These are phyloP conservation scores for Dryas integrifolia DNA, from an alignment of 331 rosid species.

Conservation along the genomic window DNA sequence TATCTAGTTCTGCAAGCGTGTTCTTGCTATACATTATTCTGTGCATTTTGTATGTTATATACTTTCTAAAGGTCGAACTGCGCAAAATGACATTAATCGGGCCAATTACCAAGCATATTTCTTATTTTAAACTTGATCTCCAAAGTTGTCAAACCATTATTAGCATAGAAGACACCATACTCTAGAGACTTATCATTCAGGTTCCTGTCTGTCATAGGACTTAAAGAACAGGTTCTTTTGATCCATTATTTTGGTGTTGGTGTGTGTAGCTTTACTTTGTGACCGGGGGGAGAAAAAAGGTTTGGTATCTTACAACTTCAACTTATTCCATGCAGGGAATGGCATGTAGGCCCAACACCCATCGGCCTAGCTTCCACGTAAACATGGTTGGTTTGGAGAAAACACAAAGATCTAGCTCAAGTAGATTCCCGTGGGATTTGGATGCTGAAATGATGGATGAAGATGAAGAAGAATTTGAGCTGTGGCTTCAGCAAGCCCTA, in stretches of 20 bases:
- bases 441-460: conserved; percentile 97
- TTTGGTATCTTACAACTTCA: conserved; percentile 12
- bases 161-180: not conserved
- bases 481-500: conserved; percentile 97
- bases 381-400: conserved; percentile 98
- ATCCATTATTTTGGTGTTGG: not conserved
- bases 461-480: conserved; percentile 84
- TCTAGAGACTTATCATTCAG: not conserved
- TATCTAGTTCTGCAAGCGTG: not conserved
- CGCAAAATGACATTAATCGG: not conserved
- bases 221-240: not conserved
- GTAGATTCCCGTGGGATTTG: conserved; percentile 92
- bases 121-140: not conserved
- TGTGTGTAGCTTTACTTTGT: not conserved
- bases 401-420: conserved; percentile 70
- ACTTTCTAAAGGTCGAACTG: conserved; percentile 4
- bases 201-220: not conserved
- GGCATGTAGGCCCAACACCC: conserved; percentile 98
- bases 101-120: not conserved
- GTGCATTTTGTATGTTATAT: not conserved
- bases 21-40: not conserved
- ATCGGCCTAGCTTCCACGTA: conserved; percentile 91
- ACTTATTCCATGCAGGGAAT: conserved; percentile 66
- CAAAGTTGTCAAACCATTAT: not conserved
- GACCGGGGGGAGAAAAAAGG: not conserved